A percentile compares a stretch with the other conserved stretches of the same genome.
Evolutionary conservation across 2,329 filamentous ascomycete genomes (phyloP).

Genomic region (Talaromyces sp.): DNA sequence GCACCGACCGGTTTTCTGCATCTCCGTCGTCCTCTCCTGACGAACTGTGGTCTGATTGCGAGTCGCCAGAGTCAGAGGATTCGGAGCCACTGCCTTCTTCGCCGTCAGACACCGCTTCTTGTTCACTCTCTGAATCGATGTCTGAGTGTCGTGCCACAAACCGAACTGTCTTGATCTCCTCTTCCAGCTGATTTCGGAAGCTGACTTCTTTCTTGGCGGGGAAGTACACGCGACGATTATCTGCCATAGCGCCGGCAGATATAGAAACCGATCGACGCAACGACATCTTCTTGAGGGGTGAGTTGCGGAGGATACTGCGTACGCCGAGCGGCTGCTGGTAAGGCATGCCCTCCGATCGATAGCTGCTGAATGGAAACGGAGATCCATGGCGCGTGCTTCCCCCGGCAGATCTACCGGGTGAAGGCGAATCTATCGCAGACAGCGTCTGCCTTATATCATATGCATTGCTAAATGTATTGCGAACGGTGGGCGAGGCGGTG

Average conservation of each 20-base stretch:
- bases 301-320: constrained; percentile 48
- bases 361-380: constrained; percentile 25
- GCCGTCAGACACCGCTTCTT: constrained; percentile 20
- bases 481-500: constrained; percentile 54
- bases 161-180: constrained; percentile 55
- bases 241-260: constrained; percentile 21
- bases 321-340: constrained; percentile 45
- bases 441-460: constrained; percentile 46
- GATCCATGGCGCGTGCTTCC: constrained; percentile 30
- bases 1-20: constrained; percentile 20
- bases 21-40: constrained; percentile 32
- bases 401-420: constrained; percentile 29
- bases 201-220: constrained; percentile 56
- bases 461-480: constrained; percentile 61
- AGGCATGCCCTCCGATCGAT: constrained; percentile 23
- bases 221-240: constrained; percentile 34
- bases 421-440: constrained; percentile 34
- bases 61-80: constrained; percentile 26
- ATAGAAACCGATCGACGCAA: constrained; percentile 35
- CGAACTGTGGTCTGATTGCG: constrained; percentile 24
- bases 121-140: constrained; percentile 34
- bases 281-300: constrained; percentile 33
- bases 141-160: constrained; percentile 57
- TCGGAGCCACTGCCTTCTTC: constrained; percentile 22
- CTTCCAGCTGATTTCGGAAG: constrained; percentile 54